Percentiles rank a stretch among this genome's conserved stretches.
These are phyloP conservation scores for Jackrogersella multiformis DNA, from an alignment of 495 filamentous ascomycete genomes.

Conservation along the genomic window DNA sequence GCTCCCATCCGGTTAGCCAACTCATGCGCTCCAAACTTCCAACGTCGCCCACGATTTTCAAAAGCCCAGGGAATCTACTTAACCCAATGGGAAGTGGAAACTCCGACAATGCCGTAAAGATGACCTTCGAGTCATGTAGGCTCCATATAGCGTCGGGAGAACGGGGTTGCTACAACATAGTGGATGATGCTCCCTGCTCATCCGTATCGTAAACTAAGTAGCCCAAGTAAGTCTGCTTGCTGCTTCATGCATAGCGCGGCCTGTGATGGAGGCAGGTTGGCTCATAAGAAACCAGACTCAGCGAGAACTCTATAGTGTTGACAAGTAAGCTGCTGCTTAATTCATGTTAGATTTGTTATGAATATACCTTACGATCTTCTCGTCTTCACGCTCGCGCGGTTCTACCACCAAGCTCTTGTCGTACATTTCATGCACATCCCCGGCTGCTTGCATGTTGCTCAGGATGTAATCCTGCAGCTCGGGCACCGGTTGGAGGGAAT, in stretches of 20 bases:
- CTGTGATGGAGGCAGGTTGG: slow-evolving; percentile 6
- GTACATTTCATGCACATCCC: slow-evolving; percentile 99
- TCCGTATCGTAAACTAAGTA: slow-evolving; percentile 7
- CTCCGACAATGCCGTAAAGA: background rate
- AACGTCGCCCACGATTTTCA: slow-evolving; percentile 5
- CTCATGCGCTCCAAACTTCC: background rate
- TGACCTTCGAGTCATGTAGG: background rate
- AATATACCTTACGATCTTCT: slow-evolving; percentile 71
- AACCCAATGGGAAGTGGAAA: background rate
- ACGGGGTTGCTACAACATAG: background rate
- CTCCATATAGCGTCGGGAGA: background rate
- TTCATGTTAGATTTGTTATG: background rate
- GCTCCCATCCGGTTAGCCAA: background rate
- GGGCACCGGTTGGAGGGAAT: slow-evolving; percentile 84
- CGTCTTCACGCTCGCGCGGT: slow-evolving; percentile 94
- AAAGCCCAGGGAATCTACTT: background rate
- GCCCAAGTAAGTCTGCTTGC: slow-evolving; percentile 6
- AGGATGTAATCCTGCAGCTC: slow-evolving; percentile 98
- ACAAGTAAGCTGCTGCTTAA: slow-evolving; percentile 3
- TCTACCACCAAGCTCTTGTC: slow-evolving; percentile 92
- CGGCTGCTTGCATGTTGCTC: slow-evolving; percentile 90
- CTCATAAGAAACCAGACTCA: slow-evolving; percentile 59
- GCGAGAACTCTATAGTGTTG: slow-evolving; percentile 51
- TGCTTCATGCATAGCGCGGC: slow-evolving; percentile 11
- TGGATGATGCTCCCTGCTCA: slow-evolving; percentile 8